Conservation (phyloP, 768 basidiomycete species). For the Panellus pusillus region DNA sequence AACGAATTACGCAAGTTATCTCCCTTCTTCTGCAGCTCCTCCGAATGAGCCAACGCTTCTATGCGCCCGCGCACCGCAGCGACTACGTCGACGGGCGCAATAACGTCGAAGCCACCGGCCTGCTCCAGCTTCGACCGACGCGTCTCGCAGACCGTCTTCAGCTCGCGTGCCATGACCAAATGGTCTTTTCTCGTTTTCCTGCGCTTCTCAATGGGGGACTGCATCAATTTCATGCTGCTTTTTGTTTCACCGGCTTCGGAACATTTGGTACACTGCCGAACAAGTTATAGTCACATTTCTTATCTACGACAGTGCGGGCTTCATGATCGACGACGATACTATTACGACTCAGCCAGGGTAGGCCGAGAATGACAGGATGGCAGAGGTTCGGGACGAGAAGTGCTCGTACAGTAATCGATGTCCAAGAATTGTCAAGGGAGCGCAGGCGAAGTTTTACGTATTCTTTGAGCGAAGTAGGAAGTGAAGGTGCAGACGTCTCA, state of each 20-base stretch:
- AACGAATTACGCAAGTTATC: conserved; percentile 12
- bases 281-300: too few relatives aligned
- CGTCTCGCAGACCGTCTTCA: neutral
- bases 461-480: too few relatives aligned
- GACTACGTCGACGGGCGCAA: neutral
- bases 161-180: neutral
- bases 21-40: too few relatives aligned
- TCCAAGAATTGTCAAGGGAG: conserved; percentile 11
- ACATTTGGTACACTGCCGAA: too few relatives aligned
- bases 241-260: too few relatives aligned
- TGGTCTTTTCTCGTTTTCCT: neutral
- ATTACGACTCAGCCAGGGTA: conserved; percentile 26
- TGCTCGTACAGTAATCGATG: conserved; percentile 1
- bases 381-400: conserved; percentile 19
- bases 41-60: neutral
- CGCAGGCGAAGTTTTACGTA: conserved; percentile 18
- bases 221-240: too few relatives aligned
- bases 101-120: neutral
- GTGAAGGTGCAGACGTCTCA: too few relatives aligned
- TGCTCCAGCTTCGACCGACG: neutral
- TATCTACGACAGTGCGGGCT: too few relatives aligned
- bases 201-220: too few relatives aligned
- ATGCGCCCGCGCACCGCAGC: neutral
- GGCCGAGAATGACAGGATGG: conserved; percentile 23
- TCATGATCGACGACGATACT: conserved; percentile 27